phyloP scores from a whole-genome alignment of 2,329 filamentous ascomycete species.

The Leptosphaerulina australis region DNA sequence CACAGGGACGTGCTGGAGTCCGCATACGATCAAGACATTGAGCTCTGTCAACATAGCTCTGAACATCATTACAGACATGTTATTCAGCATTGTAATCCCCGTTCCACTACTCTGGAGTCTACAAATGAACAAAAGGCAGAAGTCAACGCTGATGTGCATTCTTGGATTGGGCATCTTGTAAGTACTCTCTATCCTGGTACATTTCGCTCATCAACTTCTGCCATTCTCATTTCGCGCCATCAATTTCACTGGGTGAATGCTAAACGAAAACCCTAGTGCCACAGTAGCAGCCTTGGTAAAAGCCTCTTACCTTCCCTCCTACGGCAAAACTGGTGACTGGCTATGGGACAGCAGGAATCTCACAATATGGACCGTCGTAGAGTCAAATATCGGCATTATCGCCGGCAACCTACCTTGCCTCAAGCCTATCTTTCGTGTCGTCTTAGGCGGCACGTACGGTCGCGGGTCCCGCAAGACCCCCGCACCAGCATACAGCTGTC shows the following conservation, averaged over 20 bases:
- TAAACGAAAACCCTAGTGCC: conserved; percentile 22
- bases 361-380: conserved; percentile 55
- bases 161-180: conserved; percentile 54
- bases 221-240: too few relatives aligned
- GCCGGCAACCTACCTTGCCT: conserved; percentile 52
- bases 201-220: neutral
- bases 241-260: neutral
- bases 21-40: conserved; percentile 49
- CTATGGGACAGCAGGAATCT: conserved; percentile 54
- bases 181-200: neutral
- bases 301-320: conserved; percentile 41
- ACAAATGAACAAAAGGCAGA: conserved; percentile 51
- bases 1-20: conserved; percentile 52
- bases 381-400: conserved; percentile 54
- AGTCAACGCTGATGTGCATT: conserved; percentile 50
- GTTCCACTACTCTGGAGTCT: conserved; percentile 41
- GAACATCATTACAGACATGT: conserved; percentile 51
- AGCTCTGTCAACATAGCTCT: conserved; percentile 55
- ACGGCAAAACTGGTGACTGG: conserved; percentile 48
- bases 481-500: conserved; percentile 15
- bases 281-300: conserved; percentile 53
- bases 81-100: conserved; percentile 52
- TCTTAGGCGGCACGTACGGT: conserved; percentile 44
- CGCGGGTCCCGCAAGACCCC: conserved; percentile 25
- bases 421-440: conserved; percentile 50